Base-by-base conservation (phyloP, 202 grass and related monocot genomes). In the Dendrocalamus latiflorus region DNA sequence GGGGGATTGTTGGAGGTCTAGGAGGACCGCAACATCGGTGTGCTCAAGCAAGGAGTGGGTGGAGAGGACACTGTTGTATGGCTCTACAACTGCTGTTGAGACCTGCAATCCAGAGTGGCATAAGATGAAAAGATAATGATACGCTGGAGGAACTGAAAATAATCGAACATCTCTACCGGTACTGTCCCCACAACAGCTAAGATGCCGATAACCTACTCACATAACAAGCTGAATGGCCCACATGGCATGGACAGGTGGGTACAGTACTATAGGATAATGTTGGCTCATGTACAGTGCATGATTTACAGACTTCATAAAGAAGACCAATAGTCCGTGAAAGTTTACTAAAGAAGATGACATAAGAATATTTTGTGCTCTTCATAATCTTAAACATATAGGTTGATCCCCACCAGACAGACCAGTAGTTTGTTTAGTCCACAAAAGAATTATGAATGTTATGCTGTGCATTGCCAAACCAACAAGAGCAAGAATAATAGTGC, bases 11-110 rank as follows among this genome's bases (percentile, higher is more conserved):
- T n/a, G n/a, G n/a, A n/a, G n/a, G n/a, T 97, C 94, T 48, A 97
- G 67, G 34, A 97, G 87, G 78, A 97, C 84, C 0, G 90, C 86
- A 15, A 97, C 94, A 56, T 97, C 94, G 5, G 94, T 97, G 86
- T 97, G 94, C 78, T 97, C 94, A 21, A 97, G 91, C 78, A 97
- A 87, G 70, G 94, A 94, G 81, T 97, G 94, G 63, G 94, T 97
- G 16, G 94, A 97, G 15, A 97, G 91, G 42, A 97, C 94, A 82
- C 94, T 97, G 90, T 97, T 97, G 81, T 97, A 97, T 67, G 94
- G 94, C 82, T 97, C 94, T 81, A 97, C 94, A 83, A 97, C 94
- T 83, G 94, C 92, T 88, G 94, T 97, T 44, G 94, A 97, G 33
- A 97, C 94, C 95, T 97, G 84, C 64, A 86, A 86, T 65, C 80